Percentiles rank a stretch among this genome's conserved stretches.
Conservation (phyloP, 2,329 filamentous ascomycete species). For the Lachnellula suecica region DNA sequence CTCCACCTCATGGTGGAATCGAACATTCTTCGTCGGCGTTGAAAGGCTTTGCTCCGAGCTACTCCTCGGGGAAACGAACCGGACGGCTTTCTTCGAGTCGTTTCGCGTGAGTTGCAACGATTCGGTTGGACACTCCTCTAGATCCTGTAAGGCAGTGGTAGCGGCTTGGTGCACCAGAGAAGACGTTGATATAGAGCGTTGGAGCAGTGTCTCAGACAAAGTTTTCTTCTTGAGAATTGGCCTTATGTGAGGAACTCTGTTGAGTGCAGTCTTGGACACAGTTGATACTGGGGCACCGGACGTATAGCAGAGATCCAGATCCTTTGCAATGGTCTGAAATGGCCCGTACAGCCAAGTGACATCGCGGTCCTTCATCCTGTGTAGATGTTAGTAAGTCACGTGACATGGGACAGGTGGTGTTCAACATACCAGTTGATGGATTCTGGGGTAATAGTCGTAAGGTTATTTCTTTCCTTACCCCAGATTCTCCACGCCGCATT, state of each 20-base stretch:
- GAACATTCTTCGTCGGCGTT: constrained; percentile 66
- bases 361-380: constrained; percentile 35
- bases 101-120: not conserved
- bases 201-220: not conserved
- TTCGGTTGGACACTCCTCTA: not conserved
- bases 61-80: constrained; percentile 14
- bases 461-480: constrained; percentile 85
- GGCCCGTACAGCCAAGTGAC: constrained; percentile 69
- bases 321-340: constrained; percentile 37
- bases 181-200: not conserved
- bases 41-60: constrained; percentile 31
- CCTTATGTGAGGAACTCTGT: not conserved
- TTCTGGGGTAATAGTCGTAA: constrained; percentile 86
- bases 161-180: not conserved
- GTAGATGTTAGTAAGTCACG: not conserved
- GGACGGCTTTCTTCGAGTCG: not conserved
- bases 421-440: constrained; percentile 71
- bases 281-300: not conserved
- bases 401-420: not conserved
- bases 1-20: constrained; percentile 90
- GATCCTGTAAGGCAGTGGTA: not conserved
- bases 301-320: not conserved
- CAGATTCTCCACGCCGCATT: constrained; percentile 97
- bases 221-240: not conserved
- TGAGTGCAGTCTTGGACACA: not conserved